phyloP scores from a whole-genome alignment of 768 basidiomycete species.

The Tricholoma sp. region DNA sequence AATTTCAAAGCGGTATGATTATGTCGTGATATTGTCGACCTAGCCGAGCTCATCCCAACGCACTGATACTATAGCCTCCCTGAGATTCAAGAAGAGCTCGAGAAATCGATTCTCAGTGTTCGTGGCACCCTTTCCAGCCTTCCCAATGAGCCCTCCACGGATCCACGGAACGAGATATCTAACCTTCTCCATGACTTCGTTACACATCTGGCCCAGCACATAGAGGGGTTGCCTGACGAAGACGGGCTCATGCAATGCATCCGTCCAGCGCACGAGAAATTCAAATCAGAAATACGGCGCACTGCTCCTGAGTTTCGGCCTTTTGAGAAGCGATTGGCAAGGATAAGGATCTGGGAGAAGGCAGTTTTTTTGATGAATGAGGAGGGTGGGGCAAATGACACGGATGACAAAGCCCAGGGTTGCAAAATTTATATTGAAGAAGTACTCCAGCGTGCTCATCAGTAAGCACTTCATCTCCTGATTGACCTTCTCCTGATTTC shows the following conservation, averaged over 20 bases:
- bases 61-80: constrained; percentile 43
- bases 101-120: constrained; percentile 34
- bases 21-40: not conserved
- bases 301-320: constrained; percentile 61
- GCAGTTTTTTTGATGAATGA: constrained; percentile 35
- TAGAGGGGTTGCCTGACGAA: constrained; percentile 49
- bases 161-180: constrained; percentile 56
- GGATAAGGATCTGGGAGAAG: constrained; percentile 10
- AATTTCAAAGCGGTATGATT: constrained; percentile 63
- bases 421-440: constrained; percentile 43
- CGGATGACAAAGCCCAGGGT: not conserved
- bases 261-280: constrained; percentile 40
- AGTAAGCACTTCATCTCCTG: constrained; percentile 30
- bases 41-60: not conserved
- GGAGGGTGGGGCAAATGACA: constrained; percentile 21
- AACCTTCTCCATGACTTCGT: constrained; percentile 42
- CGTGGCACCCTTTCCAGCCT: constrained; percentile 22
- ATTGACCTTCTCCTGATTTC: not conserved
- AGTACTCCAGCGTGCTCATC: constrained; percentile 39
- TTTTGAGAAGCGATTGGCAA: constrained; percentile 23
- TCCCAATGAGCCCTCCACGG: constrained; percentile 48
- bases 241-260: constrained; percentile 55
- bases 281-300: constrained; percentile 39
- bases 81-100: constrained; percentile 54
- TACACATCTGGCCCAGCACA: constrained; percentile 35